These are phyloP conservation scores for Geotrichum bryndzae DNA, from an alignment of 1,139 yeast species.

Conservation along the genomic window DNA sequence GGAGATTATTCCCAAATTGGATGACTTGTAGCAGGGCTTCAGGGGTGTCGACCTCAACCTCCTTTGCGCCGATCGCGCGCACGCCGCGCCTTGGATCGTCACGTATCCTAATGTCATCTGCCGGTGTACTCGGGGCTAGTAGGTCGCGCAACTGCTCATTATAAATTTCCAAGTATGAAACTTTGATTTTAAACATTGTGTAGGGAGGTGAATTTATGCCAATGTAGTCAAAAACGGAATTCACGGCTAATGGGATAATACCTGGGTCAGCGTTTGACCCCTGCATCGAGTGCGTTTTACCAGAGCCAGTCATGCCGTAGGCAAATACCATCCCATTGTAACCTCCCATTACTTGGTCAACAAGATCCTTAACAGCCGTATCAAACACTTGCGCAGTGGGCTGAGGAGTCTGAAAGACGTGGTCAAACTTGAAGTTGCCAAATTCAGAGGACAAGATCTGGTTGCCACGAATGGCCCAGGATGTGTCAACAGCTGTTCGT, in stretches of 20 bases:
- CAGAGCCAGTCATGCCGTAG: slow-evolving; percentile 94
- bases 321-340: slow-evolving; percentile 88
- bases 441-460: slow-evolving; percentile 29
- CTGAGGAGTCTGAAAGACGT: slow-evolving; percentile 51
- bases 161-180: slow-evolving; percentile 82
- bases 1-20: slow-evolving; percentile 60
- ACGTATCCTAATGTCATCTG: slow-evolving; percentile 59
- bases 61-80: slow-evolving; percentile 67
- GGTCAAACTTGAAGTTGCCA: slow-evolving; percentile 62
- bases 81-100: slow-evolving; percentile 73
- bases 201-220: slow-evolving; percentile 30
- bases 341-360: slow-evolving; percentile 66
- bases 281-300: slow-evolving; percentile 88
- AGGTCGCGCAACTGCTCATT: slow-evolving; percentile 81
- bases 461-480: not conserved
- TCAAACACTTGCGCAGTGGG: slow-evolving; percentile 58
- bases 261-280: slow-evolving; percentile 69
- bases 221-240: slow-evolving; percentile 52
- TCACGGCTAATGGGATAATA: slow-evolving; percentile 66
- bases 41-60: slow-evolving; percentile 50
- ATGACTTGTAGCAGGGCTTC: slow-evolving; percentile 59
- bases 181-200: slow-evolving; percentile 35
- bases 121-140: slow-evolving; percentile 33
- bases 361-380: slow-evolving; percentile 54
- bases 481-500: not conserved